Percentiles rank a stretch among this genome's conserved stretches.
Evolutionary conservation across 345 rosid species (phyloP).

Genomic region (Reutealis trisperma): DNA sequence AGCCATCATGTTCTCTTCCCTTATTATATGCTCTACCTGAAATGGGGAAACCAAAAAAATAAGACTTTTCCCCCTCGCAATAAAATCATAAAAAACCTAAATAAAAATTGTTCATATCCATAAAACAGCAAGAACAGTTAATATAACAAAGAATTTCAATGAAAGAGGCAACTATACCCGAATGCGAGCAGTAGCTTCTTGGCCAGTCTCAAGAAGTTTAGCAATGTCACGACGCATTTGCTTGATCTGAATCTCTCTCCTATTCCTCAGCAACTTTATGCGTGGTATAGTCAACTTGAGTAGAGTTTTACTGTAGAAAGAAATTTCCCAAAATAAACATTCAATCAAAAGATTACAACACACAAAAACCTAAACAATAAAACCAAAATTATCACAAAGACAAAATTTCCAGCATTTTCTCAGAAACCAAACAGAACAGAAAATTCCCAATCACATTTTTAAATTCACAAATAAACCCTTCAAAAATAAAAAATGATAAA

Average conservation of each 20-base stretch:
- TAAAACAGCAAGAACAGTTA: not conserved
- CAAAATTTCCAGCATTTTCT: not conserved
- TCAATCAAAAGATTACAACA: not conserved
- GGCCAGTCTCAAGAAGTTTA: slow-evolving; percentile 95
- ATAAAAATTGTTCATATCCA: not conserved
- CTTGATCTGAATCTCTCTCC: slow-evolving; percentile 88
- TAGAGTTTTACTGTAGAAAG: slow-evolving; percentile 70
- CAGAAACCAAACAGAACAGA: not conserved
- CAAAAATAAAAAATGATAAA: not conserved
- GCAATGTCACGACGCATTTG: slow-evolving; percentile 95
- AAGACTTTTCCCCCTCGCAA: not conserved
- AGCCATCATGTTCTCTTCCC: slow-evolving; percentile 99
- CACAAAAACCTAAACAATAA: not conserved
- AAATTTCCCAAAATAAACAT: not conserved
- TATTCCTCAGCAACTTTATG: slow-evolving; percentile 83
- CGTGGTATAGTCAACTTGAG: slow-evolving; percentile 77
- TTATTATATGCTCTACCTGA: slow-evolving; percentile 90
- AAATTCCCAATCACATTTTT: not conserved
- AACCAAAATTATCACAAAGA: too few relatives aligned
- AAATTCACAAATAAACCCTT: not conserved
- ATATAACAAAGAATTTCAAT: not conserved
- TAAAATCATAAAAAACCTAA: too few relatives aligned
- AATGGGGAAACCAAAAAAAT: not conserved
- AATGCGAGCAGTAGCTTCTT: slow-evolving; percentile 97
- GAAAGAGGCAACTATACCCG: slow-evolving; percentile 49